phyloP scores from a whole-genome alignment of 768 basidiomycete species.

The Auricularia sp. region DNA sequence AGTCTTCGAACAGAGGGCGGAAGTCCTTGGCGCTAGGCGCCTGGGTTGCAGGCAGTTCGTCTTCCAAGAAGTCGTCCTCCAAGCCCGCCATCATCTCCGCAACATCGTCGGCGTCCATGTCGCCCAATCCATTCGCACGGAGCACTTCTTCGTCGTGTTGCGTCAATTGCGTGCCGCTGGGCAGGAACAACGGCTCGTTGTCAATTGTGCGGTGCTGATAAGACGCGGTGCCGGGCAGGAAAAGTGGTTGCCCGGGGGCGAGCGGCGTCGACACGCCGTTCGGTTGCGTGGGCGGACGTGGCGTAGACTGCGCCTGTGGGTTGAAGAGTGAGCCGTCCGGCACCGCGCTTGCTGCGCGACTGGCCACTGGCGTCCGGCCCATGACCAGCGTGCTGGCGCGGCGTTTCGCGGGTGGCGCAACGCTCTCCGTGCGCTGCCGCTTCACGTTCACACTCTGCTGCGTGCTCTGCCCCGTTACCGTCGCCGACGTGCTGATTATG shows the following conservation, averaged over 20 bases:
- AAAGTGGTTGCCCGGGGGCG: constrained; percentile 14
- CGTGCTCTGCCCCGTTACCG: constrained; percentile 9
- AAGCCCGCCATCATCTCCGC: constrained; percentile 50
- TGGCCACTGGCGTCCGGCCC: constrained; percentile 14
- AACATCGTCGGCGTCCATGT: constrained; percentile 55
- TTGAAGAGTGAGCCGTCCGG: constrained; percentile 7
- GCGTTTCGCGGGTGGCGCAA: constrained; percentile 1
- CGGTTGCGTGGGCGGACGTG: constrained; percentile 9
- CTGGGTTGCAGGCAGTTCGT: background rate
- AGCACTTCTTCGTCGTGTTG: constrained; percentile 42
- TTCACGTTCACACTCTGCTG: constrained; percentile 18
- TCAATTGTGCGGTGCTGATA: constrained; percentile 43
- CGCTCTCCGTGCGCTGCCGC: background rate
- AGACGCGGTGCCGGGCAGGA: constrained; percentile 25
- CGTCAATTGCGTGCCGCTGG: constrained; percentile 39
- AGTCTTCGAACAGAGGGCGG: background rate
- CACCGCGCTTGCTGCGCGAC: constrained; percentile 6
- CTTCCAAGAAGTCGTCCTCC: constrained; percentile 32
- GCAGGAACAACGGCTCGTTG: constrained; percentile 29
- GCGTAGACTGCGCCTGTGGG: constrained; percentile 3
- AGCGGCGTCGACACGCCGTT: constrained; percentile 8
- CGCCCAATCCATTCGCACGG: constrained; percentile 50
- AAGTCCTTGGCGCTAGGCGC: background rate
- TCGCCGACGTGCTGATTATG: constrained; percentile 74
- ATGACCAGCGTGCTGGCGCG: constrained; percentile 4